A percentile compares a stretch with the other conserved stretches of the same genome.
Conservation (phyloP, 2,329 filamentous ascomycete genomes). For the Talaromyces sp. region DNA sequence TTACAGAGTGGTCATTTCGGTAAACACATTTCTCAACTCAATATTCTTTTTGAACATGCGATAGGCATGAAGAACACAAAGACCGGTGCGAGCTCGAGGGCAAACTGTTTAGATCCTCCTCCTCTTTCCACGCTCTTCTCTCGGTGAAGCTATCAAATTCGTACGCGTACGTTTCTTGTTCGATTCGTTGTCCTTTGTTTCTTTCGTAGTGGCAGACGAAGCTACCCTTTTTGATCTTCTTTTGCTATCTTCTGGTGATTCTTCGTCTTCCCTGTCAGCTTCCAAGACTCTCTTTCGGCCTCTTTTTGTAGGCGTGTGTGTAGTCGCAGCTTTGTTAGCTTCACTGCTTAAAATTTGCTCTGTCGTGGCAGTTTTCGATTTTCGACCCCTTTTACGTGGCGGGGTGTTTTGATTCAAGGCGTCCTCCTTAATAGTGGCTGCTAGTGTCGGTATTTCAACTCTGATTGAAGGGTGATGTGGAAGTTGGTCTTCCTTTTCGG, state of each 20-base stretch:
- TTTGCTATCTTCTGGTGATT: background rate
- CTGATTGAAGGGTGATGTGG: constrained; percentile 5
- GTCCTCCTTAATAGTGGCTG: constrained; percentile 5
- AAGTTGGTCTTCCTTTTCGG: background rate
- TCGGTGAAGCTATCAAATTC: background rate
- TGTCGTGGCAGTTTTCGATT: constrained; percentile 5
- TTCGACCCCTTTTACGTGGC: constrained; percentile 15
- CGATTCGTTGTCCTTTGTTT: background rate
- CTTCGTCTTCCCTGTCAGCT: background rate
- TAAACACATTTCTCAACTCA: background rate
- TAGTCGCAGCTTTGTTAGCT: background rate
- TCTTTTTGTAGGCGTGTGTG: background rate
- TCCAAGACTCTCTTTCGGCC: background rate
- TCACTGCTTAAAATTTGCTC: background rate
- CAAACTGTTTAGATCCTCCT: background rate
- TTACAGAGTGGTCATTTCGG: no score
- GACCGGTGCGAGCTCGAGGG: background rate
- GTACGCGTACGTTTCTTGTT: constrained; percentile 6
- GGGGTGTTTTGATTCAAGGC: background rate
- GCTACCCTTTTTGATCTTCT: constrained; percentile 14
- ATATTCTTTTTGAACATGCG: background rate
- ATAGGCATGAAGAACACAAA: background rate
- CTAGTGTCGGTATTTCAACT: constrained; percentile 17
- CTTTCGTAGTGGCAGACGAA: background rate
- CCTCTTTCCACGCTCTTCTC: constrained; percentile 8